phyloP scores from a whole-genome alignment of 768 basidiomycete genomes.

The Russula brevipes region DNA sequence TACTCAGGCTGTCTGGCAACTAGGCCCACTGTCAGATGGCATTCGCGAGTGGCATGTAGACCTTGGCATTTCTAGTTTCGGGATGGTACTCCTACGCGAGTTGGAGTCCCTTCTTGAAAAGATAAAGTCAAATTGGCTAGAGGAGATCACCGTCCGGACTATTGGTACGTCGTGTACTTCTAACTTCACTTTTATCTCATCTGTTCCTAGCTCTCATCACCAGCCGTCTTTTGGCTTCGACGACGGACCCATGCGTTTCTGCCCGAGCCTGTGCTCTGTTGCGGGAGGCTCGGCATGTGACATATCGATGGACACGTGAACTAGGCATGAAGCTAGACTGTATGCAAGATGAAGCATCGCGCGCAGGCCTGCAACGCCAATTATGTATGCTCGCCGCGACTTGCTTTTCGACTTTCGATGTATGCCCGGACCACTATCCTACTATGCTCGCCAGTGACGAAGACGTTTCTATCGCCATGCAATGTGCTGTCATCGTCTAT shows the following conservation, averaged over 20 bases:
- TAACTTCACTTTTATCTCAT: neutral
- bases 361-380: neutral
- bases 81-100: slow-evolving; percentile 34
- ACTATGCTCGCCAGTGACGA: neutral
- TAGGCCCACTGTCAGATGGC: slow-evolving; percentile 31
- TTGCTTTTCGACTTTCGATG: slow-evolving; percentile 6
- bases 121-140: slow-evolving; percentile 40
- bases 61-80: slow-evolving; percentile 33
- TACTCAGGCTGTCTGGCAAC: slow-evolving; percentile 24
- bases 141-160: slow-evolving; percentile 9
- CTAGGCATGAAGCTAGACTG: neutral
- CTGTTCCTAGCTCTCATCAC: neutral
- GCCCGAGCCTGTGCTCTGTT: neutral
- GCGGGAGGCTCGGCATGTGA: neutral
- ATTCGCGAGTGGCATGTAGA: slow-evolving; percentile 40
- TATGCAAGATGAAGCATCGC: neutral
- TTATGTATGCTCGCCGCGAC: slow-evolving; percentile 1
- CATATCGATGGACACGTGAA: neutral
- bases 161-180: slow-evolving; percentile 1
- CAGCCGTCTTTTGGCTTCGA: slow-evolving; percentile 8
- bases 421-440: neutral
- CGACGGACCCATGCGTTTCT: neutral
- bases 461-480: slow-evolving; percentile 8
- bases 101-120: slow-evolving; percentile 34
- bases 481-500: slow-evolving; percentile 11